Evolutionary conservation across 768 basidiomycete species (phyloP).

Genomic region (Chalciporus chontae): DNA sequence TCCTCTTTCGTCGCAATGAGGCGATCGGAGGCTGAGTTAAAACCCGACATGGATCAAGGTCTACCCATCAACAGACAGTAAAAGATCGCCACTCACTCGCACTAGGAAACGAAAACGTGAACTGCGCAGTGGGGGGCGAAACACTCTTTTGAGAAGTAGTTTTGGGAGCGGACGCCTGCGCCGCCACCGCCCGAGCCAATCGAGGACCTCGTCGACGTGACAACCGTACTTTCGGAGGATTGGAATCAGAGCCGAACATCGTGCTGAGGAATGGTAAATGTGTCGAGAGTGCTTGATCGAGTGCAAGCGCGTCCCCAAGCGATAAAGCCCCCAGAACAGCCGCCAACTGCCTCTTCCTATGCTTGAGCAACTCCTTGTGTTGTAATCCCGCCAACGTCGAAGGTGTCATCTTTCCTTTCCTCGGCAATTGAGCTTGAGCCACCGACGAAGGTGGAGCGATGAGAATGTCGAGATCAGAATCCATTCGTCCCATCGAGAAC

Average conservation of each 20-base stretch:
- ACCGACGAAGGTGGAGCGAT: constrained; percentile 17
- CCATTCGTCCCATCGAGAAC: constrained; percentile 24
- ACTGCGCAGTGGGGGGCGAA: constrained; percentile 51
- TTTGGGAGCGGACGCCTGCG: constrained; percentile 7
- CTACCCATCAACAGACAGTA: constrained; percentile 17
- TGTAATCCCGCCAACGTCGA: constrained; percentile 68
- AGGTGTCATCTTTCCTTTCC: constrained; percentile 48
- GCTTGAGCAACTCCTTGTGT: constrained; percentile 71
- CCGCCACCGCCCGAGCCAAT: constrained; percentile 42
- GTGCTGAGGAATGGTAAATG: constrained; percentile 30
- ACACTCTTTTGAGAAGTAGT: constrained; percentile 22
- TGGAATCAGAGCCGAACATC: constrained; percentile 32
- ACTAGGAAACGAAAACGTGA: constrained; percentile 60
- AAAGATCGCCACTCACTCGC: constrained; percentile 59
- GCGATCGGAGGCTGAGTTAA: constrained; percentile 63
- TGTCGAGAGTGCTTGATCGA: constrained; percentile 73
- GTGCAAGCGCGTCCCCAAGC: constrained; percentile 64
- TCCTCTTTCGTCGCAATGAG: constrained; percentile 66
- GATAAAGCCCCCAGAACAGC: constrained; percentile 66
- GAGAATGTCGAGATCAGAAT: constrained; percentile 23
- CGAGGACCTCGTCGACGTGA: constrained; percentile 55
- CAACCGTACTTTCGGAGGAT: constrained; percentile 42
- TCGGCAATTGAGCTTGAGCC: constrained; percentile 10
- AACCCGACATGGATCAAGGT: constrained; percentile 26
- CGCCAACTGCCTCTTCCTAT: constrained; percentile 66